These are phyloP conservation scores for Penicillium sp. DNA, from an alignment of 2,329 filamentous ascomycete species.

Conservation along the genomic window DNA sequence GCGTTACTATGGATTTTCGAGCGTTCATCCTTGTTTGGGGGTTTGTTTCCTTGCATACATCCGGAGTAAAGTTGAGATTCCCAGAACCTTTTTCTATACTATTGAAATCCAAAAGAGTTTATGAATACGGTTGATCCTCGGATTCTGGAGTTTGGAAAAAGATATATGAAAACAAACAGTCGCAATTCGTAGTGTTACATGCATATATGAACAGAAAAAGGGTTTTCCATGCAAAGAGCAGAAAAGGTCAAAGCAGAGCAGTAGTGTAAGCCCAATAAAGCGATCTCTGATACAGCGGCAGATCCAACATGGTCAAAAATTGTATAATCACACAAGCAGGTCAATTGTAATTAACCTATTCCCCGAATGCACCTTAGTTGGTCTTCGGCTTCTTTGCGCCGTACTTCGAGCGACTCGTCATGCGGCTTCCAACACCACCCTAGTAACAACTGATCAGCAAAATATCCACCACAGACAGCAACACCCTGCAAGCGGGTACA, in stretches of 20 bases:
- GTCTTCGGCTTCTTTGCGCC: constrained; percentile 98
- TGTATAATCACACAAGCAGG: constrained; percentile 9
- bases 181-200: constrained; percentile 13
- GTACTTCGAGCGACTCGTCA: constrained; percentile 89
- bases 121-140: not conserved
- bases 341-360: not conserved
- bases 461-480: not conserved
- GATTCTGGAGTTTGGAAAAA: not conserved
- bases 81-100: constrained; percentile 14
- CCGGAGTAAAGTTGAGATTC: constrained; percentile 19
- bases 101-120: not conserved
- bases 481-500: not conserved
- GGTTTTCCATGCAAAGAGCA: constrained; percentile 4
- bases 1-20: constrained; percentile 18
- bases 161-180: not conserved
- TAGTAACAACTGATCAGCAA: constrained; percentile 44
- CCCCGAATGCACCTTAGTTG: constrained; percentile 43
- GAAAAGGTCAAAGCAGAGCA: not conserved
- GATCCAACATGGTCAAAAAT: not conserved
- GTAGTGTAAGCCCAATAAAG: not conserved
- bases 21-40: constrained; percentile 15
- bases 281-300: not conserved
- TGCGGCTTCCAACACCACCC: constrained; percentile 85
- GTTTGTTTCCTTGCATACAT: constrained; percentile 16
- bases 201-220: constrained; percentile 7